Conservation (phyloP, 345 rosid genomes). For the Lepidium didymum region DNA sequence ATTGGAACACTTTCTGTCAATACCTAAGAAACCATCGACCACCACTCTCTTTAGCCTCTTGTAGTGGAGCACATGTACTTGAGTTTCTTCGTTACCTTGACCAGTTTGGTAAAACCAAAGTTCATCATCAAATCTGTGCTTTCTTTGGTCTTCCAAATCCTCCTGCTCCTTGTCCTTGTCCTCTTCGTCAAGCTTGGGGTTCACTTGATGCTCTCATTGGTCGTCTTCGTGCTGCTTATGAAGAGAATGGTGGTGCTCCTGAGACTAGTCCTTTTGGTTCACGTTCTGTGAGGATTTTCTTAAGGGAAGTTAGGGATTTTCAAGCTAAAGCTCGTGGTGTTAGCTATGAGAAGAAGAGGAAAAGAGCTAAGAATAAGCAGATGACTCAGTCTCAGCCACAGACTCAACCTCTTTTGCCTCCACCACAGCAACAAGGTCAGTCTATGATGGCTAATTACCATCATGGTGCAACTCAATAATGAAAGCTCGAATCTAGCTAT, state of each 20-base stretch:
- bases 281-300: constrained; percentile 63
- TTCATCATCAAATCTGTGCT: constrained; percentile 67
- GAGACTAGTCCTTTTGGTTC: constrained; percentile 86
- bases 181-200: constrained; percentile 95
- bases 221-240: constrained; percentile 80
- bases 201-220: constrained; percentile 89
- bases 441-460: constrained; percentile 14
- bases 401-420: constrained; percentile 8
- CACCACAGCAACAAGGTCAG: constrained; percentile 8
- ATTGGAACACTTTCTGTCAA: constrained; percentile 93
- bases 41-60: constrained; percentile 57
- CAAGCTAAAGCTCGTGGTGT: constrained; percentile 86
- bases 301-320: constrained; percentile 83
- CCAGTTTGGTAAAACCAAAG: constrained; percentile 25
- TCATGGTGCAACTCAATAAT: constrained; percentile 14
- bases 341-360: constrained; percentile 85
- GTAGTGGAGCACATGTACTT: constrained; percentile 76
- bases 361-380: constrained; percentile 48
- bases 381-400: constrained; percentile 5
- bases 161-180: constrained; percentile 87
- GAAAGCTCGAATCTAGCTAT: background rate
- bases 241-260: constrained; percentile 75
- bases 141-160: constrained; percentile 84
- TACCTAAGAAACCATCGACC: constrained; percentile 78
- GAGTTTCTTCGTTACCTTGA: constrained; percentile 53